Percentiles rank a stretch among this genome's conserved stretches.
These are phyloP conservation scores for Ophiostoma quercus DNA, from an alignment of 2,329 filamentous ascomycete genomes.

Conservation along the genomic window DNA sequence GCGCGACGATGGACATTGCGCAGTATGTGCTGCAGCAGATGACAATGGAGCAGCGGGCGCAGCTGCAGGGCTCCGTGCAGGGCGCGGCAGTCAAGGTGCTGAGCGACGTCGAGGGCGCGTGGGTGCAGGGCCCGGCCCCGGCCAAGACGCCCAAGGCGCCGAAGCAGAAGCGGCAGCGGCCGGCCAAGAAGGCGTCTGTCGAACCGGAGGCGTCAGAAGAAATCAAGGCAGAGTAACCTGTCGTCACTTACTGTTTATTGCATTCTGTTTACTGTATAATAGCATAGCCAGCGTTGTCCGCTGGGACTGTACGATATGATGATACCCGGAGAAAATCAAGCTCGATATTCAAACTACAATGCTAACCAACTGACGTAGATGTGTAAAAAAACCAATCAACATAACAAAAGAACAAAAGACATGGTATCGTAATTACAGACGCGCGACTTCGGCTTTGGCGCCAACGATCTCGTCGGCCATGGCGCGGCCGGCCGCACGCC, in stretches of 20 bases:
- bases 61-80: constrained; percentile 28
- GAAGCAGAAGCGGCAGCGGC: constrained; percentile 11
- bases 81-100: constrained; percentile 30
- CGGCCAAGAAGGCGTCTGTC: neutral
- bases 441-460: neutral
- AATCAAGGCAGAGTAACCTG: neutral
- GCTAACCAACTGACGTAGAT: neutral
- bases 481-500: constrained; percentile 50
- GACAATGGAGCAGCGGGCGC: constrained; percentile 43
- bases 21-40: constrained; percentile 72
- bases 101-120: neutral
- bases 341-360: neutral
- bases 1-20: constrained; percentile 46
- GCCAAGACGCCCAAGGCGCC: constrained; percentile 4
- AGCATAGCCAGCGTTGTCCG: constrained; percentile 25
- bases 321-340: neutral
- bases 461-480: constrained; percentile 45
- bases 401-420: neutral
- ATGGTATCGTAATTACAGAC: constrained; percentile 10
- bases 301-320: neutral
- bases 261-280: neutral
- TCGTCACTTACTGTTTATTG: neutral
- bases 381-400: neutral
- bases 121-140: neutral
- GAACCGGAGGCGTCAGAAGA: neutral